A percentile compares a stretch with the other conserved stretches of the same genome.
Evolutionary conservation across 805 yeast genomes (phyloP).

Genomic region (Kuraishia piskuri): DNA sequence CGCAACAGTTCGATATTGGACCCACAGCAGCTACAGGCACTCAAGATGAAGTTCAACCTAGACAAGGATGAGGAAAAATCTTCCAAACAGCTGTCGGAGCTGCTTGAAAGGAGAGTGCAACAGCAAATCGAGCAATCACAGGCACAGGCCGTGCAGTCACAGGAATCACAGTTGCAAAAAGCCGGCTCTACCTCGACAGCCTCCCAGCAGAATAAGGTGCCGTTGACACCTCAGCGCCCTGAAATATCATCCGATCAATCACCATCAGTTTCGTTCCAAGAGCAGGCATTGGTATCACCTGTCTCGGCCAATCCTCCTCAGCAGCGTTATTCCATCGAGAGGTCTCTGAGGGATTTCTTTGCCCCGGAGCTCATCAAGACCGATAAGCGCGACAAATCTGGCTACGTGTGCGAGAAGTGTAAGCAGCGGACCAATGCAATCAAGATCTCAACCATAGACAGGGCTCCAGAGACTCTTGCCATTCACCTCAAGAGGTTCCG

Average conservation of each 20-base stretch:
- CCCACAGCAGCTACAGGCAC: slow-evolving; percentile 10
- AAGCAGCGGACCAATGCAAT: slow-evolving; percentile 66
- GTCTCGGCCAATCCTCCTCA: background rate
- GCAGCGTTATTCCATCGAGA: slow-evolving; percentile 54
- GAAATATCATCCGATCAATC: background rate
- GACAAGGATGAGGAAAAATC: background rate
- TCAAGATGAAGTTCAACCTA: slow-evolving; percentile 1
- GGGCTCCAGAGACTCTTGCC: slow-evolving; percentile 82
- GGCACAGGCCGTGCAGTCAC: background rate
- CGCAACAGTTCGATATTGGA: slow-evolving; percentile 1
- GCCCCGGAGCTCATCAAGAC: slow-evolving; percentile 68
- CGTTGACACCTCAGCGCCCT: no score
- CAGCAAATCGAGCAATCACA: background rate
- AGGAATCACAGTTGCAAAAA: background rate
- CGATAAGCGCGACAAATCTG: slow-evolving; percentile 60
- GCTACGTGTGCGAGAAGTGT: slow-evolving; percentile 87
- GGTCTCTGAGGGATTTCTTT: slow-evolving; percentile 74
- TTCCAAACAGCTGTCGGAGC: background rate
- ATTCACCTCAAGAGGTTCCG: slow-evolving; percentile 88
- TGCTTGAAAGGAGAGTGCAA: background rate
- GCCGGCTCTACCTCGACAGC: background rate
- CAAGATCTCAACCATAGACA: slow-evolving; percentile 63
- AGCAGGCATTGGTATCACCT: background rate
- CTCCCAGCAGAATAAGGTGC: slow-evolving; percentile 3
- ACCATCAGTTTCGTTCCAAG: slow-evolving; percentile 1